phyloP scores from a whole-genome alignment of 192 early-diverging fungal species.

The Neocallimastix lanati region DNA sequence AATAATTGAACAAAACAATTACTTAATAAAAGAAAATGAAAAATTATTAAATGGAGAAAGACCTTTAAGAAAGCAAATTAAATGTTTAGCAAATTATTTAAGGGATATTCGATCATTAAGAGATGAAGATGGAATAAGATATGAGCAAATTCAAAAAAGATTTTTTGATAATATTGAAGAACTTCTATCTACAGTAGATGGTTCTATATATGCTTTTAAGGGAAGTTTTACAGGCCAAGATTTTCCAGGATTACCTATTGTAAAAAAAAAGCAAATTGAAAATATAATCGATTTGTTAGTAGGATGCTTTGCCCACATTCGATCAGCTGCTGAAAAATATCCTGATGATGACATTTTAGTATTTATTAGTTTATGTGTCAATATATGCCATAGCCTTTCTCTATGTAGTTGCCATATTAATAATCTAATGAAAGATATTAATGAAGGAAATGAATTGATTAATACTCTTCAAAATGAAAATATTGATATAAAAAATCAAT shows the following conservation, averaged over 20 bases:
- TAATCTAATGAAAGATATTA: background rate
- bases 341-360: background rate
- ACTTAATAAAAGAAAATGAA: background rate
- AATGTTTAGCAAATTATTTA: background rate
- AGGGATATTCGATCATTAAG: background rate
- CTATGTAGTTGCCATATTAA: background rate
- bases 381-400: background rate
- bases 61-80: background rate
- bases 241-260: background rate
- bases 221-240: background rate
- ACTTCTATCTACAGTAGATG: background rate
- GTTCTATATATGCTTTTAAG: background rate
- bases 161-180: background rate
- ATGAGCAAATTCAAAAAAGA: background rate
- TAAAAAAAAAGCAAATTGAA: background rate
- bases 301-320: background rate
- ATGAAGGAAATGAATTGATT: background rate
- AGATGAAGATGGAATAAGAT: background rate
- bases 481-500: background rate
- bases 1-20: background rate
- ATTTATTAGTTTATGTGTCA: background rate
- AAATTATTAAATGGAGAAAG: background rate
- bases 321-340: background rate
- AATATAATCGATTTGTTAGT: background rate
- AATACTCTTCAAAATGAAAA: background rate